A percentile compares a stretch with the other conserved stretches of the same genome.
These are phyloP conservation scores for Ceratocystis alfenasii DNA, from an alignment of 2,329 filamentous ascomycete genomes.

Conservation along the genomic window DNA sequence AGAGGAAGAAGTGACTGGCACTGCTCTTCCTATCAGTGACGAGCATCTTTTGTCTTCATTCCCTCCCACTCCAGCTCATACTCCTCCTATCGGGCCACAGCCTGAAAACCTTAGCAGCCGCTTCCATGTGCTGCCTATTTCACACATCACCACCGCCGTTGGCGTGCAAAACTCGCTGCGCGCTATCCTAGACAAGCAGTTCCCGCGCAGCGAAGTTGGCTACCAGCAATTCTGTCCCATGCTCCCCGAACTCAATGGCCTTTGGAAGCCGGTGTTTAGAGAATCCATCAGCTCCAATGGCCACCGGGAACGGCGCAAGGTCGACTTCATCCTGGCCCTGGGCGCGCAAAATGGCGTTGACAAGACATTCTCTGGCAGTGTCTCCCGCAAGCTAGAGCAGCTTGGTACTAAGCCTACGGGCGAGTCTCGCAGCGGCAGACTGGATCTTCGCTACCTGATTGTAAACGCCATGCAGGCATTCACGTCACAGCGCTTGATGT, in stretches of 20 bases:
- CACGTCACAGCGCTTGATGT: constrained; percentile 39
- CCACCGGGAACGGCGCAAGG: constrained; percentile 30
- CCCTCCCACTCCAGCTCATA: constrained; percentile 19
- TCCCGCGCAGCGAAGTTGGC: constrained; percentile 37
- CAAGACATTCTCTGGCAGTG: constrained; percentile 37
- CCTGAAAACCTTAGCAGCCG: constrained; percentile 17
- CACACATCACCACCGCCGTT: constrained; percentile 37
- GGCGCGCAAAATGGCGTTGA: constrained; percentile 45
- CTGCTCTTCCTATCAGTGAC: constrained; percentile 12
- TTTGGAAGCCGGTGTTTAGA: constrained; percentile 44
- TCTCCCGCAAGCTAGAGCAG: constrained; percentile 43
- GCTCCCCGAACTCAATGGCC: constrained; percentile 37
- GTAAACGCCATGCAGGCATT: constrained; percentile 49
- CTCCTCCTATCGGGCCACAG: constrained; percentile 13
- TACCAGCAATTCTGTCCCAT: constrained; percentile 39
- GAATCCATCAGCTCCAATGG: constrained; percentile 26
- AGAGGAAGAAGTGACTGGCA: constrained; percentile 4
- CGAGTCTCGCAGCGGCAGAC: constrained; percentile 40
- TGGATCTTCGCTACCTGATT: constrained; percentile 51
- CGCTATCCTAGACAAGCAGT: constrained; percentile 39
- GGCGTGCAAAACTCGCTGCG: constrained; percentile 47
- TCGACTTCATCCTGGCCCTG: constrained; percentile 49
- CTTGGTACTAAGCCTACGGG: constrained; percentile 41
- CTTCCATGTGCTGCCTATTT: constrained; percentile 32
- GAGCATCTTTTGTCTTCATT: constrained; percentile 21